A percentile compares a stretch with the other conserved stretches of the same genome.
These are phyloP conservation scores for Citrullus mucosospermus DNA, from an alignment of 306 rosid genomes.

Conservation along the genomic window DNA sequence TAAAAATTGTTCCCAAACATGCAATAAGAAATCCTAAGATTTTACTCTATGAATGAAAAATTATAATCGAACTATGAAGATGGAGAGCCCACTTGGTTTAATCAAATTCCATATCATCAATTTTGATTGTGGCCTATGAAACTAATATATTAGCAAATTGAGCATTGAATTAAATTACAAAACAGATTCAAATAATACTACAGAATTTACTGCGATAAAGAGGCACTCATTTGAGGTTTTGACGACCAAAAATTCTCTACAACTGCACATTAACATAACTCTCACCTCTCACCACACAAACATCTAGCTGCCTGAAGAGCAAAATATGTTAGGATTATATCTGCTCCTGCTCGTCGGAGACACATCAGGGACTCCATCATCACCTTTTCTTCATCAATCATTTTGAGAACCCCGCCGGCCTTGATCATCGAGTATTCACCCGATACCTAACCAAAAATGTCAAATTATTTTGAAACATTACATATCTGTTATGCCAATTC, in stretches of 20 bases:
- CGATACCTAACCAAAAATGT: slow-evolving; percentile 45
- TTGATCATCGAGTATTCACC: slow-evolving; percentile 97
- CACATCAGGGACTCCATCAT: slow-evolving; percentile 92
- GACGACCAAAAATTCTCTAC: background rate
- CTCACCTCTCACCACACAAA: slow-evolving; percentile 74
- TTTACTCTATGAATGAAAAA: too few relatives aligned
- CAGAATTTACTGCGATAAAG: background rate
- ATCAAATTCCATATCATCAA: background rate
- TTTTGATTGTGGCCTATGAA: background rate
- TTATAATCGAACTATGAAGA: too few relatives aligned
- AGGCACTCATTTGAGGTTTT: background rate
- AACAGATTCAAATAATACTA: background rate
- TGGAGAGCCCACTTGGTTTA: too few relatives aligned
- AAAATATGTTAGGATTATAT: slow-evolving; percentile 70
- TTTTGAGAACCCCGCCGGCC: slow-evolving; percentile 73
- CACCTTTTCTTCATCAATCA: slow-evolving; percentile 87
- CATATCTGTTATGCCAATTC: background rate
- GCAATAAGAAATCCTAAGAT: too few relatives aligned
- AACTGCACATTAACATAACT: background rate
- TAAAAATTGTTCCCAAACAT: too few relatives aligned
- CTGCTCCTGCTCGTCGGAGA: slow-evolving; percentile 91
- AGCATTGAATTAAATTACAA: background rate
- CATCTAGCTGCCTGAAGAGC: slow-evolving; percentile 33
- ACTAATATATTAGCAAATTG: background rate
- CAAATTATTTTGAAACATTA: background rate